These are phyloP conservation scores for Syzygium aromaticum DNA, from an alignment of 345 rosid genomes.

Conservation along the genomic window DNA sequence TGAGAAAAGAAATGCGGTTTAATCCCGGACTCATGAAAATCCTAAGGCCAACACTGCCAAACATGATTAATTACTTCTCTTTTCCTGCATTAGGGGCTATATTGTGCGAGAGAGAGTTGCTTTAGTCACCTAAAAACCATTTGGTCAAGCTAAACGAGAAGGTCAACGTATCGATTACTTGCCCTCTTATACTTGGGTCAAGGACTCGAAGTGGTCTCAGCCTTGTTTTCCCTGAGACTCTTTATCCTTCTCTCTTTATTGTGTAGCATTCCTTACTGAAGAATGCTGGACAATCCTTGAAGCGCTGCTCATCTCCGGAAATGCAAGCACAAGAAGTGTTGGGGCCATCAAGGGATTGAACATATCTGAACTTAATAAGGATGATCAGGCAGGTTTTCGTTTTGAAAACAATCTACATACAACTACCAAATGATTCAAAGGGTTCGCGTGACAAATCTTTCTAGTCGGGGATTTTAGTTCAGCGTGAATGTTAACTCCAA, in stretches of 20 bases:
- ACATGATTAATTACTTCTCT: no score
- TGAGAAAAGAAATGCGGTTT: no score
- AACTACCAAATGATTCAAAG: background rate
- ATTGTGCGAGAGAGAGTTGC: no score
- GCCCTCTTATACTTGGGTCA: background rate
- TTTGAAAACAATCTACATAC: background rate
- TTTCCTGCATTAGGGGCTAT: no score
- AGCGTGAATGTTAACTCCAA: background rate
- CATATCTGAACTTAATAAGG: background rate
- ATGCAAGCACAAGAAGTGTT: background rate
- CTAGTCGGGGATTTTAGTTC: background rate
- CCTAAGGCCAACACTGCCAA: no score
- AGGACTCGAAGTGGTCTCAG: background rate
- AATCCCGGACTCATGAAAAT: no score
- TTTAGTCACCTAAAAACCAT: no score
- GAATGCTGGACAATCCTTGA: background rate
- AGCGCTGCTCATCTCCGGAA: background rate
- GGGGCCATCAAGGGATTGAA: rapidly evolving
- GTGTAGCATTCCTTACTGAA: background rate
- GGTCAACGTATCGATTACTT: background rate
- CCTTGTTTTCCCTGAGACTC: background rate
- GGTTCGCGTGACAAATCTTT: background rate
- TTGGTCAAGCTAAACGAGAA: background rate
- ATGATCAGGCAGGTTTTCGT: background rate
- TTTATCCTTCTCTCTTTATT: background rate